Evolutionary conservation across 2,329 filamentous ascomycete genomes (phyloP).

Genomic region (Hymenotorrendiella dingleyae): DNA sequence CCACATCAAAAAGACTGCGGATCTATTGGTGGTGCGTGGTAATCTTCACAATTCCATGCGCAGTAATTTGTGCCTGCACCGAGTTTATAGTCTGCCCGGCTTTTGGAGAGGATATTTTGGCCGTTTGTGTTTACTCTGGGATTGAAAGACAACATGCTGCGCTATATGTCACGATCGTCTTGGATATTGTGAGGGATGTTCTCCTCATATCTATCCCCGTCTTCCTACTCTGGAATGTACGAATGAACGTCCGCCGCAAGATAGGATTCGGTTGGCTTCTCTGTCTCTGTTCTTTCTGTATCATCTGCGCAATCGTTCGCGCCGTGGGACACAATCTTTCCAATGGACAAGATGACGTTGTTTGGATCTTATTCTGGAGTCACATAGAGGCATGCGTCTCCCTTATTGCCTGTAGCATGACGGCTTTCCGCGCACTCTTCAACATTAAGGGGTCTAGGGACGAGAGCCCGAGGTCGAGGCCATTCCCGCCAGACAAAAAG

Average conservation of each 20-base stretch:
- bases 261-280: neutral
- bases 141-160: neutral
- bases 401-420: neutral
- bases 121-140: neutral
- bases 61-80: neutral
- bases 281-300: neutral
- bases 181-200: neutral
- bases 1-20: neutral
- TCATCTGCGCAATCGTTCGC: neutral
- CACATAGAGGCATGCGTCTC: neutral
- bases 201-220: neutral
- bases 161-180: neutral
- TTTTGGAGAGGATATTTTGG: neutral
- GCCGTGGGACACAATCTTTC: neutral
- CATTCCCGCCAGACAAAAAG: neutral
- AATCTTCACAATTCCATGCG: neutral
- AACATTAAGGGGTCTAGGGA: neutral
- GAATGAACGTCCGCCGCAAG: neutral
- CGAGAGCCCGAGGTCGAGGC: neutral
- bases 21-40: neutral
- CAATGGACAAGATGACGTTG: neutral
- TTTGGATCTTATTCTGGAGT: neutral
- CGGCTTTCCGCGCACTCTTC: neutral
- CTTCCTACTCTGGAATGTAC: neutral
- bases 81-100: neutral